Evolutionary conservation across 2,329 filamentous ascomycete species (phyloP), one percentile per base, ranked within the genome.

Genomic region (Diaporthe caulivora): DNA sequence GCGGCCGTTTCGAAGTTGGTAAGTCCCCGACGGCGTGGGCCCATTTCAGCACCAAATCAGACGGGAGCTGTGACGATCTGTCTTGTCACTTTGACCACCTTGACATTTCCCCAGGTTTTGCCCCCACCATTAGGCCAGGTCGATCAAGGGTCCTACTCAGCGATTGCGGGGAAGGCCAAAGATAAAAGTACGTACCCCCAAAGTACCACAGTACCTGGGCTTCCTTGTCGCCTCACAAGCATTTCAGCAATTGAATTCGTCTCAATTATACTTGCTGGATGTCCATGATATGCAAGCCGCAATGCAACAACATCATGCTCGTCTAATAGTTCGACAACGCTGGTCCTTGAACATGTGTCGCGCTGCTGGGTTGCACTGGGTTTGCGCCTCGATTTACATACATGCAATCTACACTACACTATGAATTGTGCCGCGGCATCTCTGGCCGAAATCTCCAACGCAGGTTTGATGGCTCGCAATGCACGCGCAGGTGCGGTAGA

Each of bases 391-490:
- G 18, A 57, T 21, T 34, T 9, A 34, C 34, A n/a, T n/a, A n/a
- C n/a, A n/a, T n/a, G n/a, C n/a, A n/a, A n/a, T n/a, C n/a, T 57
- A 57, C 29, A 40, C 18, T 34, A 37, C 31, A 29, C 24, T 44
- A 42, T 15, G 58, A n/a, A 51, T 51, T 65, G 60, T 65, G 60
- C 60, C 60, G 60, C 60, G 60, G 60, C 60, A 65, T 65, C 60
- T 65, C 60, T 65, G 60, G 60, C 60, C 60, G 60, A 65, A 37
- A 65, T 65, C 60, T 65, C 60, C 60, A 65, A 49, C 42, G 49
- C 34, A 40, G 37, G 34, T 34, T 42, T 60, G 34, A 42, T 24
- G 37, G 57, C 34, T 42, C 57, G 57, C n/a, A 42, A 42, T 60
- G 57, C 31, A 26, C 21, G 10, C 31, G 10, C 31, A 42, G 34